phyloP scores from a whole-genome alignment of 306 rosid genomes.

The apple (Malus domestica) region ASM211411v1 NC_041796.1:30105501-30106000 shows the following conservation, averaged over 20 bases:
- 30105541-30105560: neutral
- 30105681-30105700: neutral
- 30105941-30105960: neutral
- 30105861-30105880: neutral
- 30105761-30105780: neutral
- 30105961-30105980: neutral
- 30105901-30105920: neutral
- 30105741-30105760: slow-evolving; percentile 6
- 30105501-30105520: neutral
- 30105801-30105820: slow-evolving; percentile 30
- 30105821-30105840: slow-evolving; percentile 34
- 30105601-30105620: neutral
- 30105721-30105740: neutral
- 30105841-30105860: neutral
- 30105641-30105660: neutral
- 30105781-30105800: slow-evolving; percentile 38
- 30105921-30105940: slow-evolving; percentile 5
- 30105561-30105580: neutral
- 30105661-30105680: neutral
- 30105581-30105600: neutral
- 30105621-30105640: neutral
- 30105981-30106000: neutral
- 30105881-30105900: neutral
- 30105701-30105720: neutral
- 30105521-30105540: neutral